These are phyloP conservation scores for Triticum dicoccoides DNA, from an alignment of 176 grass and related monocot species.

Conservation along the genomic window DNA sequence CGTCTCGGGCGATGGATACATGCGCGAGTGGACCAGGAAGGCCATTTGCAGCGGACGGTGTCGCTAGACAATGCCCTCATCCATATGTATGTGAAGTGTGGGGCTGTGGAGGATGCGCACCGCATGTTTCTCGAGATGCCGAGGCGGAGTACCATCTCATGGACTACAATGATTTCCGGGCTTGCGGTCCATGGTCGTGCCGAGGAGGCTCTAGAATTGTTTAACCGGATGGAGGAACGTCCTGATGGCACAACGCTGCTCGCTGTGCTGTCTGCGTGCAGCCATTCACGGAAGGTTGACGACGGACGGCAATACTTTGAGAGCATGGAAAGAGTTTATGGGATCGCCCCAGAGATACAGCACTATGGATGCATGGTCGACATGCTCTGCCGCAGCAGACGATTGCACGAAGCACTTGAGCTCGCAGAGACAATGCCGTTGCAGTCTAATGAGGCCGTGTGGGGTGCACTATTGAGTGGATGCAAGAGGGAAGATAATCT, in stretches of 20 bases:
- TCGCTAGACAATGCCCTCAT: slow-evolving; percentile 60
- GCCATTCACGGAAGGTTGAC: slow-evolving; percentile 41
- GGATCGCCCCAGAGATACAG: slow-evolving; percentile 50
- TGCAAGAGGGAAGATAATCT: slow-evolving; percentile 55
- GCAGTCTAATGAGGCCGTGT: slow-evolving; percentile 37
- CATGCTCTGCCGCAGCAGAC: slow-evolving; percentile 52
- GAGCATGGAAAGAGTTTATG: slow-evolving; percentile 51
- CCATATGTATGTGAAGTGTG: slow-evolving; percentile 64
- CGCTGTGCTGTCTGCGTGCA: slow-evolving; percentile 50
- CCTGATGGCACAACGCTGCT: slow-evolving; percentile 53
- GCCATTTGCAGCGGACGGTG: background rate
- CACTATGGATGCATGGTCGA: slow-evolving; percentile 79
- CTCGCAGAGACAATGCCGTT: slow-evolving; percentile 57
- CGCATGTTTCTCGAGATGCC: slow-evolving; percentile 56
- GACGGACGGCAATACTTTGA: slow-evolving; percentile 52
- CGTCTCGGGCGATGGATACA: slow-evolving; percentile 66
- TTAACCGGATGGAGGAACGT: slow-evolving; percentile 39
- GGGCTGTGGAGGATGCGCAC: slow-evolving; percentile 44
- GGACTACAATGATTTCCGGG: slow-evolving; percentile 75
- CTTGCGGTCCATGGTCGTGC: slow-evolving; percentile 45
- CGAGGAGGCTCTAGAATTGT: slow-evolving; percentile 53
- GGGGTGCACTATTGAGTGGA: slow-evolving; percentile 55
- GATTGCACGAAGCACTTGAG: slow-evolving; percentile 42
- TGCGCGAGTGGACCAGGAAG: slow-evolving; percentile 14
- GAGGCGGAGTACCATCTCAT: slow-evolving; percentile 51